These are phyloP conservation scores for Carex cristatella DNA, from an alignment of 176 grass and related monocot species.

Conservation along the genomic window DNA sequence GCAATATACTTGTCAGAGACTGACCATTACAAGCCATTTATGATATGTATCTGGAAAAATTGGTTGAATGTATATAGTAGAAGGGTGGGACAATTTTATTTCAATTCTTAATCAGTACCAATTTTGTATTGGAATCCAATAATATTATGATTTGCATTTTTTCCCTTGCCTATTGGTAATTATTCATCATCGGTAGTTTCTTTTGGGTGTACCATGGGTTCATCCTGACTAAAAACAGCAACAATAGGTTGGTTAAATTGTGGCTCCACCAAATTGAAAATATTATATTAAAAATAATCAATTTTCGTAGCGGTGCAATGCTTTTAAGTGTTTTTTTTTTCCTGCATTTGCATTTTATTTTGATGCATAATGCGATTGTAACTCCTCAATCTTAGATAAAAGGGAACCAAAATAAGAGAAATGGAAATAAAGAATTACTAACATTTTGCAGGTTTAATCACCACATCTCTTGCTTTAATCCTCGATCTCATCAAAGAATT, in stretches of 20 bases:
- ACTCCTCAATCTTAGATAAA: not conserved
- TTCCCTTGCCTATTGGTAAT: not conserved
- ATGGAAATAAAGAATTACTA: not conserved
- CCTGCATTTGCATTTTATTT: not conserved
- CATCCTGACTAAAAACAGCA: not conserved
- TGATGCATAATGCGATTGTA: not conserved
- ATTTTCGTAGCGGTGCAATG: not conserved
- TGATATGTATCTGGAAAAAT: not conserved
- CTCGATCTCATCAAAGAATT: not conserved
- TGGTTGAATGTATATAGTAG: slow-evolving; percentile 23
- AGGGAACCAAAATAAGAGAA: not conserved
- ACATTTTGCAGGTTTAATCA: not conserved
- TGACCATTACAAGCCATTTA: not conserved
- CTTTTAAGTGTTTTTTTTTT: not conserved
- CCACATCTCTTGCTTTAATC: not conserved
- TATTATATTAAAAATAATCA: not conserved
- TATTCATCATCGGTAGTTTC: not conserved
- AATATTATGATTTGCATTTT: not conserved
- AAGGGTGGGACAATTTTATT: not conserved
- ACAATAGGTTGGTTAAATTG: not conserved
- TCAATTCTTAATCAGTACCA: slow-evolving; percentile 7
- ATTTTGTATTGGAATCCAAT: slow-evolving; percentile 23
- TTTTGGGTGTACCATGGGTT: not conserved
- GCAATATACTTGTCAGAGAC: not conserved
- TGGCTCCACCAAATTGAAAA: not conserved